These are phyloP conservation scores for Papilionanthe hybrid DNA, from an alignment of 116 monocot species.

Conservation along the genomic window DNA sequence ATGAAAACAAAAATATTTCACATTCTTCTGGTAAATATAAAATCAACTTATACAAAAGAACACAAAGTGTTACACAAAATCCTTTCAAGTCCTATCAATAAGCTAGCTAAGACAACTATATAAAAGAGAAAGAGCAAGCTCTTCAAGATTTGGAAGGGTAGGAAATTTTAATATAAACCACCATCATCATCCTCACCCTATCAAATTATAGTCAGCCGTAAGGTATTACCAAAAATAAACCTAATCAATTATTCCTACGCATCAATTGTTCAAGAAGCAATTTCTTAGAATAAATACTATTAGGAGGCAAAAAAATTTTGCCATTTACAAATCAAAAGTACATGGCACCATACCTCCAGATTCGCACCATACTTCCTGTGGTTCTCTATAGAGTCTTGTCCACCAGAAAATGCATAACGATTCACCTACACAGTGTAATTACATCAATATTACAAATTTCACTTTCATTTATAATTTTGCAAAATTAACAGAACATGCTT, in stretches of 20 bases:
- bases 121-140: no score
- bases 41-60: no score
- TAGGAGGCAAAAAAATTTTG: background rate
- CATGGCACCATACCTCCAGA: slow-evolving; percentile 49
- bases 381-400: slow-evolving; percentile 84
- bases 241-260: background rate
- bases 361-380: slow-evolving; percentile 95
- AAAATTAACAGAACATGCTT: background rate
- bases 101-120: no score
- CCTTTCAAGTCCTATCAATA: no score
- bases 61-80: no score
- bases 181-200: background rate
- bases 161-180: background rate
- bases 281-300: background rate
- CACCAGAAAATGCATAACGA: slow-evolving; percentile 92
- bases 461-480: background rate
- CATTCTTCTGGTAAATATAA: no score
- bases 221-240: background rate
- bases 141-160: background rate
- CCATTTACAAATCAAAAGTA: background rate
- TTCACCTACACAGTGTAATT: slow-evolving; percentile 52
- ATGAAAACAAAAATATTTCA: no score
- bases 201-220: background rate
- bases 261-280: slow-evolving; percentile 1
- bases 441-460: background rate